Evolutionary conservation across 306 rosid genomes (phyloP).

Genomic region (Medicago truncatula): MtrunA17r5.0-ANR NC_053042.1:35736501-35737000

Average conservation of each 20-base stretch:
- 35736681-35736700: no score
- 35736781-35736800: neutral
- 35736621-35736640: no score
- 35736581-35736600: no score
- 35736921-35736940: neutral
- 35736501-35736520: no score
- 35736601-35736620: no score
- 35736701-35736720: no score
- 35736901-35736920: conserved; percentile 14
- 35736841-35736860: conserved; percentile 6
- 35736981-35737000: neutral
- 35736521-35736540: no score
- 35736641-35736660: no score
- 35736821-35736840: neutral
- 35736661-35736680: no score
- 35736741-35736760: neutral
- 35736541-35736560: no score
- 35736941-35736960: neutral
- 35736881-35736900: conserved; percentile 15
- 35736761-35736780: neutral
- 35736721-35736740: neutral
- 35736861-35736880: neutral
- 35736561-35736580: no score
- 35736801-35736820: neutral
- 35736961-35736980: neutral